A percentile compares a stretch with the other conserved stretches of the same genome.
Conservation (phyloP, 805 yeast genomes). For the Cyberlindnera lachancei region DNA sequence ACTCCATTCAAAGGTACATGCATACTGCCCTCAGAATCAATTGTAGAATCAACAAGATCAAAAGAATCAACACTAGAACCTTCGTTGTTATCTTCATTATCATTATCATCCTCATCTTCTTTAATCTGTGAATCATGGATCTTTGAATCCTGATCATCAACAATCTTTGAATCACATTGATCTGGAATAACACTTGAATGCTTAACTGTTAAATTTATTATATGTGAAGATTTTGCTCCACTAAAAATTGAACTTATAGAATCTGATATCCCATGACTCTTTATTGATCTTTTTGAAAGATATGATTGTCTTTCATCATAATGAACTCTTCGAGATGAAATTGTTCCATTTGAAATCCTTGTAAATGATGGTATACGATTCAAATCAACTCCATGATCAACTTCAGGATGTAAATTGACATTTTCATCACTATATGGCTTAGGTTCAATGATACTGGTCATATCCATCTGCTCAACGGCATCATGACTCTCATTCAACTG, state of each 20-base stretch:
- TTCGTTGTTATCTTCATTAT: conserved; percentile 1
- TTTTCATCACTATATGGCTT: neutral
- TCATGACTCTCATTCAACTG: conserved; percentile 11
- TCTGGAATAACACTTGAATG: too few relatives aligned
- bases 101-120: neutral
- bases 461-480: neutral
- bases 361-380: conserved; percentile 17
- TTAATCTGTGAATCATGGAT: neutral
- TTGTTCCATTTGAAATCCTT: conserved; percentile 16
- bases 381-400: conserved; percentile 11
- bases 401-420: neutral
- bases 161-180: too few relatives aligned
- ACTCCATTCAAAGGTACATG: conserved; percentile 36
- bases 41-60: conserved; percentile 1
- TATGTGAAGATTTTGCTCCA: conserved; percentile 5
- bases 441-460: neutral
- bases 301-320: conserved; percentile 14
- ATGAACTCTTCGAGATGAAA: neutral
- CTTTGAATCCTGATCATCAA: neutral
- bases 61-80: neutral
- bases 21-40: conserved; percentile 15
- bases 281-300: conserved; percentile 17
- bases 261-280: conserved; percentile 9
- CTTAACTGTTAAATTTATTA: conserved; percentile 13
- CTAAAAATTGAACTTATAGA: conserved; percentile 19